Percentiles rank a stretch among this genome's conserved stretches.
phyloP scores from a whole-genome alignment of 73 alveolate species.

The Paramecium tetraurelia region DNA sequence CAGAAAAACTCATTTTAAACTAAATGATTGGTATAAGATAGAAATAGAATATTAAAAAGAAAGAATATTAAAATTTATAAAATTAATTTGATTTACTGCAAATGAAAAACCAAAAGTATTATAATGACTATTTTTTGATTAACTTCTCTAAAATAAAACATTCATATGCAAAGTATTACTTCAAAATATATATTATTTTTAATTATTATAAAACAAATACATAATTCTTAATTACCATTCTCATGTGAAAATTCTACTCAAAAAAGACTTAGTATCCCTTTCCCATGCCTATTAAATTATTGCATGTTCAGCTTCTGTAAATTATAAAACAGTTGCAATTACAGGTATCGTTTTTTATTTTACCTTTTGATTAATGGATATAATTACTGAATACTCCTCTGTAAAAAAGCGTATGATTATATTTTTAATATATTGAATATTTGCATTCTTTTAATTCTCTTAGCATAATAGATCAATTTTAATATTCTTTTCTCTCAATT shows the following conservation, averaged over 20 bases:
- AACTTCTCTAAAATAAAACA: background rate
- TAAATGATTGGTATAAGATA: background rate
- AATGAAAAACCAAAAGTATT: background rate
- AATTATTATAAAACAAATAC: background rate
- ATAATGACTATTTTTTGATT: background rate
- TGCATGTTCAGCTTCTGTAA: constrained; percentile 24
- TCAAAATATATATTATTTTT: background rate
- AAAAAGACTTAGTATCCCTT: background rate
- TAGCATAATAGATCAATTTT: background rate
- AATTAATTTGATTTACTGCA: background rate
- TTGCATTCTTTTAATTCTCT: constrained; percentile 24
- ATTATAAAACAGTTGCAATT: constrained; percentile 14
- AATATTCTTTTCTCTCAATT: background rate
- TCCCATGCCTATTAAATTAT: constrained; percentile 17
- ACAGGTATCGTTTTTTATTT: constrained; percentile 43
- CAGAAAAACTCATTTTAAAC: background rate
- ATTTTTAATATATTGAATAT: constrained; percentile 3
- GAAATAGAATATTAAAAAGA: background rate
- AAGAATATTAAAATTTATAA: background rate
- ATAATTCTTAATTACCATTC: background rate
- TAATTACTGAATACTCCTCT: background rate
- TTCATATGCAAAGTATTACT: background rate
- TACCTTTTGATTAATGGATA: background rate
- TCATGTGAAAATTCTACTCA: constrained; percentile 16
- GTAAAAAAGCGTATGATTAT: constrained; percentile 6